phyloP scores from a whole-genome alignment of 2,329 filamentous ascomycete species.

The Aureobasidium sp. region DNA sequence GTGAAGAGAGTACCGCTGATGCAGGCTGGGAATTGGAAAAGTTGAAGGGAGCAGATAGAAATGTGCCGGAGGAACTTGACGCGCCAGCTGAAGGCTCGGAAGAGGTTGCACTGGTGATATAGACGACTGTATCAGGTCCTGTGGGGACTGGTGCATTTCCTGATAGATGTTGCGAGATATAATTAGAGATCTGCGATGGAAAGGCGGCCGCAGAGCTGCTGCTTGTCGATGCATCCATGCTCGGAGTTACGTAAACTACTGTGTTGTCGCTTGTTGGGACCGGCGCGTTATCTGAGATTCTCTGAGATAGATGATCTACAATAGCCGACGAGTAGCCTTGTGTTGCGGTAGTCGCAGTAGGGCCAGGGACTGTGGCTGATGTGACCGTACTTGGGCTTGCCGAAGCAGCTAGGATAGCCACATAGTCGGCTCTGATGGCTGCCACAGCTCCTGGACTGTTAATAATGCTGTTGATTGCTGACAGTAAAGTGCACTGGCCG shows the following conservation, averaged over 20 bases:
- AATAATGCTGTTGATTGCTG: not conserved
- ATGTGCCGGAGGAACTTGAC: not conserved
- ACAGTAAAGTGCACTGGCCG: conserved; percentile 5
- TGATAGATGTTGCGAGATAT: not conserved
- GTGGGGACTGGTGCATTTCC: not conserved
- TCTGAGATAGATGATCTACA: conserved; percentile 1
- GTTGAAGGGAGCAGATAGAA: not conserved
- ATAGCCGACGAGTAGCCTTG: not conserved
- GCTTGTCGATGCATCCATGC: not conserved
- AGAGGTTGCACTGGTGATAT: not conserved
- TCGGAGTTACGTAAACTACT: not conserved
- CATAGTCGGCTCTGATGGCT: conserved; percentile 9
- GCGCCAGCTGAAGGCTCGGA: not conserved
- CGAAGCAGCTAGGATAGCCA: not conserved
- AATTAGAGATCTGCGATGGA: not conserved
- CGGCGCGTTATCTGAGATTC: conserved; percentile 2
- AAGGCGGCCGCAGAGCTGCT: not conserved
- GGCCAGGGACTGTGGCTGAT: not conserved
- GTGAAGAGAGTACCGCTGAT: not conserved
- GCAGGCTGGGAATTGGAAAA: not conserved
- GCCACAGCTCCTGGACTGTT: conserved; percentile 7
- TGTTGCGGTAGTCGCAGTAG: not conserved
- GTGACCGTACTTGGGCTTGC: not conserved
- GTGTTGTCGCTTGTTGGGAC: conserved; percentile 8
- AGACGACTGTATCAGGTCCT: conserved; percentile 1